Evolutionary conservation across 2,329 filamentous ascomycete genomes (phyloP).

Genomic region (Spiromastix sp.): DNA sequence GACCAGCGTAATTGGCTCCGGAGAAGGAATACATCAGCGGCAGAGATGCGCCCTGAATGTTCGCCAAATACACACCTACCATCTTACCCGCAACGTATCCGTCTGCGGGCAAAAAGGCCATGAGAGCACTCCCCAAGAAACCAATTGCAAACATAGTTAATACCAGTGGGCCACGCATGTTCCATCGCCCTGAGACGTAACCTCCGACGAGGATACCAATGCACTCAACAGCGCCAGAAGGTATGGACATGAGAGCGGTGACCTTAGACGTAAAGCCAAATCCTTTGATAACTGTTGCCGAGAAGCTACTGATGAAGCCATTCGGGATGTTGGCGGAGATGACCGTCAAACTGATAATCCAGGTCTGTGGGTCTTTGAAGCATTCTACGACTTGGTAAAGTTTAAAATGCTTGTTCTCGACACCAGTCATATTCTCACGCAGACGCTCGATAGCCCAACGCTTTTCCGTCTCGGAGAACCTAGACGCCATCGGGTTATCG

Average conservation of each 20-base stretch:
- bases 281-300: constrained; percentile 18
- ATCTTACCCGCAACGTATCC: constrained; percentile 17
- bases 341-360: constrained; percentile 13
- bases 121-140: constrained; percentile 7
- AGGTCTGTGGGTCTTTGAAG: constrained; percentile 13
- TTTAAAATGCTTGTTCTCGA: constrained; percentile 10
- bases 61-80: constrained; percentile 22
- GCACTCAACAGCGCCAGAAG: constrained; percentile 31
- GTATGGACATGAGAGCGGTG: constrained; percentile 31
- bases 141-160: constrained; percentile 10
- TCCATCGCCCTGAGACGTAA: constrained; percentile 11
- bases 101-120: constrained; percentile 25
- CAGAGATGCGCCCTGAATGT: constrained; percentile 20
- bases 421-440: constrained; percentile 10
- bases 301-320: constrained; percentile 20
- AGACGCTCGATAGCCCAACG: constrained; percentile 7
- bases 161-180: constrained; percentile 15
- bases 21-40: constrained; percentile 28
- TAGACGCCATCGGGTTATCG: constrained; percentile 2
- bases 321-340: constrained; percentile 19
- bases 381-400: constrained; percentile 9
- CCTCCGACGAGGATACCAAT: constrained; percentile 15
- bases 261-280: constrained; percentile 13
- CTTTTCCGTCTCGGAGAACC: constrained; percentile 10
- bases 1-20: constrained; percentile 36